phyloP scores from a whole-genome alignment of 2,329 filamentous ascomycete species.

The Stemphylium lycopersici region DNA sequence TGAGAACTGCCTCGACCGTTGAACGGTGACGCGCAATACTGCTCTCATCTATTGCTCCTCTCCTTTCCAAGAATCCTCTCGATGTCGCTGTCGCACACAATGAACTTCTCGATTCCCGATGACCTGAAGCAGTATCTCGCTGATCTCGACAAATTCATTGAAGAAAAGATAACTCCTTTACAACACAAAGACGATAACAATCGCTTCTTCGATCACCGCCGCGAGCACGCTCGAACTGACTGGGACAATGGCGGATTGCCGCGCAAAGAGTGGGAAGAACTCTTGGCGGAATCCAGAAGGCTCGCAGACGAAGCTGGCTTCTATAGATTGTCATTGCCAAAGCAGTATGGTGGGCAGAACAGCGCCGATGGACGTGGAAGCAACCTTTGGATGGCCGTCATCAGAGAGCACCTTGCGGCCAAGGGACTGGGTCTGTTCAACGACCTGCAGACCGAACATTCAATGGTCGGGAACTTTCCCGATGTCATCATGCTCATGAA shows the following conservation, averaged over 20 bases:
- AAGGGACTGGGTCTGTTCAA: slow-evolving; percentile 67
- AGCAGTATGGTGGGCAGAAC: slow-evolving; percentile 61
- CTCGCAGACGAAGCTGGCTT: slow-evolving; percentile 66
- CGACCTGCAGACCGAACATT: slow-evolving; percentile 69
- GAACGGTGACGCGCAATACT: background rate
- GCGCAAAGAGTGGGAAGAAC: slow-evolving; percentile 63
- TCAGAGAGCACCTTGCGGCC: slow-evolving; percentile 64
- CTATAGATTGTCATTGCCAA: slow-evolving; percentile 64
- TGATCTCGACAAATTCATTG: slow-evolving; percentile 64
- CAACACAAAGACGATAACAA: slow-evolving; percentile 64
- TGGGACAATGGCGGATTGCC: slow-evolving; percentile 65
- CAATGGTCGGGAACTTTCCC: slow-evolving; percentile 67
- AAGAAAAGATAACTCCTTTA: slow-evolving; percentile 59
- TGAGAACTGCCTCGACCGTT: slow-evolving; percentile 7
- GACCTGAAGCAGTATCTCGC: slow-evolving; percentile 57
- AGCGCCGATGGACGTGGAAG: slow-evolving; percentile 51
- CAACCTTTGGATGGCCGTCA: slow-evolving; percentile 69
- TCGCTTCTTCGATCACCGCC: slow-evolving; percentile 69
- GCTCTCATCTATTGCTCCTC: background rate
- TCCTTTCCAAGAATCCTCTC: background rate
- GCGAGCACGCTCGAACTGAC: slow-evolving; percentile 66
- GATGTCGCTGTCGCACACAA: slow-evolving; percentile 10
- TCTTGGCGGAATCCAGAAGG: slow-evolving; percentile 57
- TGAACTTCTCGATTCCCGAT: slow-evolving; percentile 59
- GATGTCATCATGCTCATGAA: slow-evolving; percentile 67